Evolutionary conservation across 2,329 filamentous ascomycete genomes (phyloP).

Genomic region (Xylariaceae sp.): DNA sequence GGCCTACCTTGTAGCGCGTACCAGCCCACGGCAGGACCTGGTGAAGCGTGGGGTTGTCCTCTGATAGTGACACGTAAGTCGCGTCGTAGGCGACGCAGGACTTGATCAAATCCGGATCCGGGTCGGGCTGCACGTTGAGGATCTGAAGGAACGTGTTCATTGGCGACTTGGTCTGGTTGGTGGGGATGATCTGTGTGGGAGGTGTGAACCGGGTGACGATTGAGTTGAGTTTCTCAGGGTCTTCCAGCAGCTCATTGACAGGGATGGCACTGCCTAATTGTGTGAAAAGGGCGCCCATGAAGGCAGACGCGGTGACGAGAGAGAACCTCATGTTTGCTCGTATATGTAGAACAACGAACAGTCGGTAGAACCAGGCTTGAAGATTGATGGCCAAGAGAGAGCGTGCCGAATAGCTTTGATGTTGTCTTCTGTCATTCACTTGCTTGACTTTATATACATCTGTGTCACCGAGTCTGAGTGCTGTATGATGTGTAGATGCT

Average conservation of each 20-base stretch:
- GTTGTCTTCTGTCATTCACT: too few species aligned
- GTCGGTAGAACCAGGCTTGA: not conserved
- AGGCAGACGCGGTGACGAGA: not conserved
- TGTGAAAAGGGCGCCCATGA: not conserved
- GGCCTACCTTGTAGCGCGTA: conserved; percentile 3
- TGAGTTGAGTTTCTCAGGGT: not conserved
- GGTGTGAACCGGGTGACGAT: not conserved
- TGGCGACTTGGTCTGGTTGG: not conserved
- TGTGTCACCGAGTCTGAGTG: too few species aligned
- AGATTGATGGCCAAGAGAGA: too few species aligned
- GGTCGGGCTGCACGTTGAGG: conserved; percentile 2
- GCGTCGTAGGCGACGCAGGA: conserved; percentile 1
- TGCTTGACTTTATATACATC: too few species aligned
- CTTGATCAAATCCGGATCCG: conserved; percentile 4
- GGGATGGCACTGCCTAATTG: not conserved
- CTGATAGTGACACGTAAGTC: conserved; percentile 2
- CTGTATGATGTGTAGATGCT: too few species aligned
- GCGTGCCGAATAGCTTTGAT: too few species aligned
- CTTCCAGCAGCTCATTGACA: not conserved
- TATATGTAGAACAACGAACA: not conserved
- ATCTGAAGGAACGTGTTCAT: conserved; percentile 1
- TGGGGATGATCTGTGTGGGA: not conserved
- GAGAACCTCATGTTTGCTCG: not conserved
- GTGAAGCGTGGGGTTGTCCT: conserved; percentile 6
- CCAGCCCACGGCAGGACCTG: conserved; percentile 5